Evolutionary conservation across 768 basidiomycete genomes (phyloP).

Genomic region (Macrolepiota albuminosa): DNA sequence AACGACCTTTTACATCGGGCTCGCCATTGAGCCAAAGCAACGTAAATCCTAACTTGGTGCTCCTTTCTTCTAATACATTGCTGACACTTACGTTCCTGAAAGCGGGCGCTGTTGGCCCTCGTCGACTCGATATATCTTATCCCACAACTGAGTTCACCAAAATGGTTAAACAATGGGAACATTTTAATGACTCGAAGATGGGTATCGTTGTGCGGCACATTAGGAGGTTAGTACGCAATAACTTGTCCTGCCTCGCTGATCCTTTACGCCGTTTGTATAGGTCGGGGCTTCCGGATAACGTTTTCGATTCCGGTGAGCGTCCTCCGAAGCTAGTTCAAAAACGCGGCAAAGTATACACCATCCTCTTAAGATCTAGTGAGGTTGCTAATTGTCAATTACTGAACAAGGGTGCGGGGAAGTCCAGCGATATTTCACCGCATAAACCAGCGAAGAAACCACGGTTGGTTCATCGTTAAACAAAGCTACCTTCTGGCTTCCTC

Average conservation of each 20-base stretch:
- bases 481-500: conserved; percentile 21
- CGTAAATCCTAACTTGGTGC: conserved; percentile 44
- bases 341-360: conserved; percentile 57
- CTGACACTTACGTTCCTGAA: conserved; percentile 15
- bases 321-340: conserved; percentile 68
- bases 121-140: conserved; percentile 93
- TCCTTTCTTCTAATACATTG: conserved; percentile 4
- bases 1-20: conserved; percentile 98
- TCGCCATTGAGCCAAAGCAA: conserved; percentile 87
- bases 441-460: conserved; percentile 80
- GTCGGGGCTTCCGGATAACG: conserved; percentile 72
- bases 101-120: conserved; percentile 75
- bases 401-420: conserved; percentile 55
- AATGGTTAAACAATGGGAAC: conserved; percentile 93
- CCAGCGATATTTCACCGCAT: conserved; percentile 58
- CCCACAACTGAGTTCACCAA: conserved; percentile 95
- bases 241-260: background rate
- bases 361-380: background rate
- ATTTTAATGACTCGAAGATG: conserved; percentile 89
- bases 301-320: conserved; percentile 79
- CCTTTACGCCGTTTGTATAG: conserved; percentile 30
- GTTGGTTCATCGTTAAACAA: conserved; percentile 43
- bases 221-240: conserved; percentile 58
- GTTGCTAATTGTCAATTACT: conserved; percentile 11
- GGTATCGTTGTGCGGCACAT: conserved; percentile 92